Evolutionary conservation across 1,284 basidiomycete genomes (phyloP).

Genomic region (Sanguinoderma infundibulare): DNA sequence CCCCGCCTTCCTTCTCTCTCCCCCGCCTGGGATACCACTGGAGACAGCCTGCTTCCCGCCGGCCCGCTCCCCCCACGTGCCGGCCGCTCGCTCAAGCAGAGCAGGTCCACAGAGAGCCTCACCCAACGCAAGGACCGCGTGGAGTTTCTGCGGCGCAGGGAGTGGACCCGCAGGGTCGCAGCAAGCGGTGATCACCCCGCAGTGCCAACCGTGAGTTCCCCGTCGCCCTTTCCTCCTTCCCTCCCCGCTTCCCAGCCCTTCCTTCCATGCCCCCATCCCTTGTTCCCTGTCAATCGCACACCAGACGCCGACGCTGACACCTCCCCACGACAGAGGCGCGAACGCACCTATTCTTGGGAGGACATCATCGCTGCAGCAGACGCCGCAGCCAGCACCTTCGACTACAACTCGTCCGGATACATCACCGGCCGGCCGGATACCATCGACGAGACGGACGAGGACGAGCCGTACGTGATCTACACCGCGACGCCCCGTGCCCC

Average conservation of each 20-base stretch:
- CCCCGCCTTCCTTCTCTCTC: constrained; percentile 18
- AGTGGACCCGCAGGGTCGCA: constrained; percentile 37
- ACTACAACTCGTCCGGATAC: constrained; percentile 14
- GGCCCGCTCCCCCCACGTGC: constrained; percentile 8
- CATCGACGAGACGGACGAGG: constrained; percentile 25
- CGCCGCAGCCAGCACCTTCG: constrained; percentile 16
- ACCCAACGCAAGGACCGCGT: constrained; percentile 35
- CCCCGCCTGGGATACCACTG: constrained; percentile 10
- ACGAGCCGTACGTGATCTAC: constrained; percentile 34
- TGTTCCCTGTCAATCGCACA: not conserved
- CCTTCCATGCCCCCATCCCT: not conserved
- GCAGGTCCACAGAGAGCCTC: constrained; percentile 30
- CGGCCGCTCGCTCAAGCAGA: constrained; percentile 22
- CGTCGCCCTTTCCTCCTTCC: constrained; percentile 6
- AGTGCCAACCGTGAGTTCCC: constrained; percentile 20
- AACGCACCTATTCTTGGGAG: constrained; percentile 29
- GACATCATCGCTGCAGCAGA: constrained; percentile 26
- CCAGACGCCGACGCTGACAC: not conserved
- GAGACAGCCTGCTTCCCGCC: constrained; percentile 5
- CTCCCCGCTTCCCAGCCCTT: not conserved
- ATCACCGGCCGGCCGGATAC: constrained; percentile 25
- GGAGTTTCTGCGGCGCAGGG: constrained; percentile 38
- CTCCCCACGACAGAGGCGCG: constrained; percentile 16
- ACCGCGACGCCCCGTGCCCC: constrained; percentile 28
- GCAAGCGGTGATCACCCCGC: constrained; percentile 34